Evolutionary conservation across 306 rosid genomes (phyloP).

Genomic region (Castanopsis chinensis): DNA sequence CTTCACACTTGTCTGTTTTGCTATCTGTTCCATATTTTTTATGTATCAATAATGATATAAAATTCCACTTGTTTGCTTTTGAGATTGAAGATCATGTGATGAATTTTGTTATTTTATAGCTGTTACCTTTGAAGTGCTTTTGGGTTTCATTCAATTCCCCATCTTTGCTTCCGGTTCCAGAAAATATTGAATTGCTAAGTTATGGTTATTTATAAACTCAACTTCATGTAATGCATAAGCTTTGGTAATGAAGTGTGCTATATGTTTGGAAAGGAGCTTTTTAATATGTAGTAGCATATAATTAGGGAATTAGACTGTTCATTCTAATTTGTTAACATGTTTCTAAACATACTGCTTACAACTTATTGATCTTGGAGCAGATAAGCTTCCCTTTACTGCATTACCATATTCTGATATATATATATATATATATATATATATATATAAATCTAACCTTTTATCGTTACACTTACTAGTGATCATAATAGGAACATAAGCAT

Average conservation of each 20-base stretch:
- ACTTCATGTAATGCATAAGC: not conserved
- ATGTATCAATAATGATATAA: too few relatives aligned
- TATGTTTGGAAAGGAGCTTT: not conserved
- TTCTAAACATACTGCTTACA: too few relatives aligned
- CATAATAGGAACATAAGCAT: not conserved
- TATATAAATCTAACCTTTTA: not conserved
- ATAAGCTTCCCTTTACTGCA: not conserved
- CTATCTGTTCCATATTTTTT: too few relatives aligned
- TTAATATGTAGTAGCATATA: not conserved
- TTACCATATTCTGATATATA: not conserved
- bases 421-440: not conserved
- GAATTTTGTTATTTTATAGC: not conserved
- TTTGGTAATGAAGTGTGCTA: not conserved
- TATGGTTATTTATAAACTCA: not conserved
- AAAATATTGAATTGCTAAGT: not conserved
- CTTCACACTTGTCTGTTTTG: too few relatives aligned
- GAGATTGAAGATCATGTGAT: too few relatives aligned
- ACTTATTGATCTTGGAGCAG: too few relatives aligned
- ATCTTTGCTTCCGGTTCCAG: not conserved
- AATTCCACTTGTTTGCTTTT: too few relatives aligned
- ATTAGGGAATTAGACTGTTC: not conserved
- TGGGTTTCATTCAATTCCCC: not conserved
- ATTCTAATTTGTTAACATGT: not conserved
- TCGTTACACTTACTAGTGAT: not conserved
- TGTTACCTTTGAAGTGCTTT: not conserved